phyloP scores from a whole-genome alignment of 306 rosid species.

The Prunus mira region DNA sequence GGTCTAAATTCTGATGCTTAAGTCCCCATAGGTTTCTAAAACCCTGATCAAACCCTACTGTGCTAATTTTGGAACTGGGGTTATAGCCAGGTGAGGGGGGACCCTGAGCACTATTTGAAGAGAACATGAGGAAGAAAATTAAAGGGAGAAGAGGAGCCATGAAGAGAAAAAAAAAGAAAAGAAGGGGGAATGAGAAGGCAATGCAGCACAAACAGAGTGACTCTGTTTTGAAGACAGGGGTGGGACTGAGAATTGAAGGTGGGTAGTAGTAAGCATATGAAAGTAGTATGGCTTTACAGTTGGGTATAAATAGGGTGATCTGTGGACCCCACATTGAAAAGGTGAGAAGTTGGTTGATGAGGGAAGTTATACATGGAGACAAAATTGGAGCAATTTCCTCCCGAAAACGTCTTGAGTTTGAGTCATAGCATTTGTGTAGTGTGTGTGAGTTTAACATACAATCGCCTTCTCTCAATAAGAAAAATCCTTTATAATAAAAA shows the following conservation, averaged over 20 bases:
- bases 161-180: constrained; percentile 8
- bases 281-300: constrained; percentile 26
- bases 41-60: constrained; percentile 56
- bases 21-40: constrained; percentile 80
- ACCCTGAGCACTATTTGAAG: constrained; percentile 38
- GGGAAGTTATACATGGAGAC: constrained; percentile 34
- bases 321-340: constrained; percentile 34
- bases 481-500: no score
- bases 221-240: constrained; percentile 42
- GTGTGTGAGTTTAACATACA: no score
- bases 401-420: rapidly evolving
- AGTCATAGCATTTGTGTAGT: no score
- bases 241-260: constrained; percentile 15
- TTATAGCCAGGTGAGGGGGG: constrained; percentile 85
- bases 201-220: constrained; percentile 26
- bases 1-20: constrained; percentile 65
- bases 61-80: constrained; percentile 51
- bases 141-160: constrained; percentile 42
- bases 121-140: constrained; percentile 28
- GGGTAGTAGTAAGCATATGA: constrained; percentile 12
- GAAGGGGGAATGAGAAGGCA: constrained; percentile 24
- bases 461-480: no score
- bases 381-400: no score
- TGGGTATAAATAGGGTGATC: constrained; percentile 44
- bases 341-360: constrained; percentile 35